Conservation (phyloP, 345 rosid species). For the Sonneratia caseolaris region DNA sequence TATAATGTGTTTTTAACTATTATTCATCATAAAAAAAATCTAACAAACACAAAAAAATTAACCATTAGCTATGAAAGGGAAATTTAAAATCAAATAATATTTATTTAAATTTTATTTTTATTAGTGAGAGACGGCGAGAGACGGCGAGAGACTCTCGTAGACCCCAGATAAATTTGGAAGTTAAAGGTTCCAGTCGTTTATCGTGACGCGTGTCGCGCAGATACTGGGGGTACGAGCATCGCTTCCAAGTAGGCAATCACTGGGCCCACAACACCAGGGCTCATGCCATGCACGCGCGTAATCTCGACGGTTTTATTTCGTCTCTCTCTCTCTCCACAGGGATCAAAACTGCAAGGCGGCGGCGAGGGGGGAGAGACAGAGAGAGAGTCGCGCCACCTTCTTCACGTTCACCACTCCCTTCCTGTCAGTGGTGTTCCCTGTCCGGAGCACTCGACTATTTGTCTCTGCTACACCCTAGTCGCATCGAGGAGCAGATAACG, state of each 20-base stretch:
- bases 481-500: background rate
- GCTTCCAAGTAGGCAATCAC: background rate
- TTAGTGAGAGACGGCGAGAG: too few relatives aligned
- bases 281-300: background rate
- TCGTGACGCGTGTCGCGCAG: background rate
- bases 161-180: too few relatives aligned
- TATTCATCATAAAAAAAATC: too few relatives aligned
- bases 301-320: background rate
- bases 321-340: background rate
- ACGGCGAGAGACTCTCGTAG: too few relatives aligned
- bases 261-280: background rate
- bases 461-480: background rate
- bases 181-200: too few relatives aligned
- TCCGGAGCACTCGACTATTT: background rate
- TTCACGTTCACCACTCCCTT: background rate
- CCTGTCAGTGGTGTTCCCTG: background rate
- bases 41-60: too few relatives aligned
- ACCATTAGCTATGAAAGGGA: too few relatives aligned
- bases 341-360: too few relatives aligned
- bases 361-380: background rate
- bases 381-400: conserved; percentile 1
- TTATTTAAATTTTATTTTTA: too few relatives aligned
- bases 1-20: too few relatives aligned
- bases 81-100: too few relatives aligned
- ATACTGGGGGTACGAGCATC: background rate